Conservation (phyloP, 352 stramenopile genomes). For the Globisporangium barbulae region DNA sequence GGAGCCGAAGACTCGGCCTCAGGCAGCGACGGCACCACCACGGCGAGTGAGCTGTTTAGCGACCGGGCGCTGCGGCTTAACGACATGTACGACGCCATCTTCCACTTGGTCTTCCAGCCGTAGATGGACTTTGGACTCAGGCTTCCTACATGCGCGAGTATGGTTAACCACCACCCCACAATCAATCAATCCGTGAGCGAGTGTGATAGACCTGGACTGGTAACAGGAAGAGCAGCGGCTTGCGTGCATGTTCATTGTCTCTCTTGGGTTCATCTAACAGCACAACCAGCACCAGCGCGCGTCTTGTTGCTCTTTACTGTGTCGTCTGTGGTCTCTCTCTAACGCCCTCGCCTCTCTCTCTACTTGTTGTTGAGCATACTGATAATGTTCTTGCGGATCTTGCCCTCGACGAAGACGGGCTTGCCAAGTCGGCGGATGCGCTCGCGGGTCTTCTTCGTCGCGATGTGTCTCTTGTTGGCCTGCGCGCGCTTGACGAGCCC, state of each 20-base stretch:
- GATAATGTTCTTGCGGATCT: slow-evolving; percentile 85
- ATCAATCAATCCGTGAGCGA: no score
- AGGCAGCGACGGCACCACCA: background rate
- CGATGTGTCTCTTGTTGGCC: slow-evolving; percentile 83
- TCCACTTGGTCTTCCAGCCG: slow-evolving; percentile 10
- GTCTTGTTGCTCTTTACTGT: no score
- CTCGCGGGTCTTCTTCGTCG: slow-evolving; percentile 82
- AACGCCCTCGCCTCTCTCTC: background rate
- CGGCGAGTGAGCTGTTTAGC: background rate
- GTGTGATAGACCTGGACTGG: no score
- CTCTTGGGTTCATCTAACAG: no score
- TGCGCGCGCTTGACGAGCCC: slow-evolving; percentile 75
- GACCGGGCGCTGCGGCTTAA: slow-evolving; percentile 9
- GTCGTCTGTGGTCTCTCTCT: background rate
- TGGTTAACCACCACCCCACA: background rate
- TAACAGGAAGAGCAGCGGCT: no score
- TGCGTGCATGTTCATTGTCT: no score
- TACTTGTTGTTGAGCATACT: slow-evolving; percentile 53
- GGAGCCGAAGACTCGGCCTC: no score
- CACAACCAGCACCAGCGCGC: no score
- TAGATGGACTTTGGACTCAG: background rate
- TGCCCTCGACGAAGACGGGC: slow-evolving; percentile 58
- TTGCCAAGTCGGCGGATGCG: slow-evolving; percentile 74
- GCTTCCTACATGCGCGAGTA: background rate
- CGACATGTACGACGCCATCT: slow-evolving; percentile 10